Evolutionary conservation across 148 eudicot species (phyloP), one percentile per base, ranked within the genome.

Genomic region (Rheum nobile): DNA sequence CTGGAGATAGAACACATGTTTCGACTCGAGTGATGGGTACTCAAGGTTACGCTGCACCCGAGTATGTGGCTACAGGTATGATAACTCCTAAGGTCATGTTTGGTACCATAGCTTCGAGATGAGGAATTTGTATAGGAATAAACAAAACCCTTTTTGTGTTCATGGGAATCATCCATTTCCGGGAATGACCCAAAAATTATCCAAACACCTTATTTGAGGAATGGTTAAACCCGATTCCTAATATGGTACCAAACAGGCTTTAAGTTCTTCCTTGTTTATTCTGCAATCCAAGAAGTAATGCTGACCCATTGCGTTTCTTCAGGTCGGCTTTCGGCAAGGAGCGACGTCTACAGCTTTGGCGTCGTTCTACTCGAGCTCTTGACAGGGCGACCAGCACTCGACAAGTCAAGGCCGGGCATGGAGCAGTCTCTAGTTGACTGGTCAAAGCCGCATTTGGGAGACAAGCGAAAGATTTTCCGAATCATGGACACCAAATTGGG

Each of bases 1-100:
- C 92, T 3, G 92, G 92, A 28, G 96, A 90, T 69, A 82, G 79
- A 79, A 87, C 94, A 47, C 94, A 89, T 74, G 94, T 88, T 67
- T 88, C 96, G 26, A 90, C 96, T 75, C 92, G 81, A 80, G 96
- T 90, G 50, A 82, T 90, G 90, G 96, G 96, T 46, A 88, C 92
- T 76, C 86, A 85, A 71, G 96, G 96, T 14, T 90, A 90, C 77
- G 95, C 95, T 22, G 91, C 95, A 52, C 93, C 88, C 2, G 92
- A 88, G 71, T 88, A 86, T 83, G 88, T 88, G 21, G 92, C 92
- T 78, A 88, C 92, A 81, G 92, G 89, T 89, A 29, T 2, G 67
- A 7, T 38, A 19, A 29, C 8, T 31, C 8, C 43, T 41, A 41
- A 8, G 43, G 10, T 8, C 10, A 6, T 8, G 5, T 41, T 41